phyloP scores from a whole-genome alignment of 108 stramenopile species.

The Fistulifera pelliculosa region DNA sequence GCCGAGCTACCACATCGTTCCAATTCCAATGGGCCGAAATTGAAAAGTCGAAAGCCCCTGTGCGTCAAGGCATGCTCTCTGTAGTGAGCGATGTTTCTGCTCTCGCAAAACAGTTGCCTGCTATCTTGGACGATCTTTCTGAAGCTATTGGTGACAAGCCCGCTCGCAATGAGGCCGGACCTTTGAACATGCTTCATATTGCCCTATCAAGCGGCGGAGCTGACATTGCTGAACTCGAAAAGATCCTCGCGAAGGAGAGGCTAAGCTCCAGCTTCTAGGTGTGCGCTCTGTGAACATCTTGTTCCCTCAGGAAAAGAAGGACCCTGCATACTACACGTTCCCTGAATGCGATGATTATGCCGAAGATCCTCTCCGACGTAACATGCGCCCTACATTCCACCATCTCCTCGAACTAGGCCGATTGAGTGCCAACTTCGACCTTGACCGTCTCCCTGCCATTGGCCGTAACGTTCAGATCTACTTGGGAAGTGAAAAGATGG shows the following conservation, averaged over 20 bases:
- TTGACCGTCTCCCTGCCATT: constrained; percentile 82
- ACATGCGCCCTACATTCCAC: constrained; percentile 96
- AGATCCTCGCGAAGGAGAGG: constrained; percentile 35
- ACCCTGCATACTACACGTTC: constrained; percentile 85
- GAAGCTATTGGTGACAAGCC: constrained; percentile 40
- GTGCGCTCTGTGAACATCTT: constrained; percentile 79
- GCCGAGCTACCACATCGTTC: constrained; percentile 71
- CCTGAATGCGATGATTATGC: constrained; percentile 61
- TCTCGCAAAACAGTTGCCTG: constrained; percentile 44
- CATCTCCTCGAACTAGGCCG: constrained; percentile 87
- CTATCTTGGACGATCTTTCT: constrained; percentile 52
- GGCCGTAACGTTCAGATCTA: constrained; percentile 90
- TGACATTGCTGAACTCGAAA: constrained; percentile 42
- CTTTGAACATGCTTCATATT: constrained; percentile 81
- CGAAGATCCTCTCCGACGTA: constrained; percentile 88
- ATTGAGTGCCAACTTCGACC: constrained; percentile 69
- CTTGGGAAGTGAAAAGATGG: constrained; percentile 76
- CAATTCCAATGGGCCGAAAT: constrained; percentile 85
- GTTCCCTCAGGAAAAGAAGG: constrained; percentile 51
- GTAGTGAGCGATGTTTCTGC: constrained; percentile 39
- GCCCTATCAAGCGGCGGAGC: constrained; percentile 31
- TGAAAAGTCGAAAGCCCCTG: constrained; percentile 47
- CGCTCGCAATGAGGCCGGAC: constrained; percentile 38
- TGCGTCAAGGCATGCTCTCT: constrained; percentile 56
- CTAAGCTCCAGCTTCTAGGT: constrained; percentile 58